These are phyloP conservation scores for Termitomyces sp. DNA, from an alignment of 768 basidiomycete species.

Conservation along the genomic window DNA sequence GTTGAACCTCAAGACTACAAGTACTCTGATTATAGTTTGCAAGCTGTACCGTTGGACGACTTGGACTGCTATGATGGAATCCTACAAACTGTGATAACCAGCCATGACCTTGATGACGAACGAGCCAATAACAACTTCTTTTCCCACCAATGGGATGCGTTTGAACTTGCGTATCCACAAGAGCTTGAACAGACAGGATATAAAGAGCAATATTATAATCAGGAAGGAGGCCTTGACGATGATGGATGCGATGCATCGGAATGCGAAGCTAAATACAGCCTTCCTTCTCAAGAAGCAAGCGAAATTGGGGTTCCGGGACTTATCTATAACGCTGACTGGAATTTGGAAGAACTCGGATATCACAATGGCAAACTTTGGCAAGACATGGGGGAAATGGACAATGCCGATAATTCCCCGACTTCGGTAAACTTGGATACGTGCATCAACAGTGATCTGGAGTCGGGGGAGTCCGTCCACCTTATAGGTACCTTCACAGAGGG, in stretches of 20 bases:
- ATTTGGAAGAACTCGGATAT: background rate
- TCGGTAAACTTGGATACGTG: background rate
- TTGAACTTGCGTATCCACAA: background rate
- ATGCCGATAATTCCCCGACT: background rate
- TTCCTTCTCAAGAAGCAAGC: background rate
- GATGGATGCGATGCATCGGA: background rate
- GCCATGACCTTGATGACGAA: background rate
- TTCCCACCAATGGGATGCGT: slow-evolving; percentile 1
- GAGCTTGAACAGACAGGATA: background rate
- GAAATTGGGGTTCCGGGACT: background rate
- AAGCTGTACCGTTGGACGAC: background rate
- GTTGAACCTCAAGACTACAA: slow-evolving; percentile 10
- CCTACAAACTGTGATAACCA: background rate
- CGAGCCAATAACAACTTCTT: background rate
- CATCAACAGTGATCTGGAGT: slow-evolving; percentile 4
- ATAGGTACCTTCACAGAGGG: slow-evolving; percentile 43
- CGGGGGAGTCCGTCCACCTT: slow-evolving; percentile 3
- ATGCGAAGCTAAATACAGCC: background rate
- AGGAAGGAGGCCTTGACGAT: background rate
- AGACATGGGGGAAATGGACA: background rate
- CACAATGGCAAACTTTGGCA: background rate
- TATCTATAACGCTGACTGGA: background rate
- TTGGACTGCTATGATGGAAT: background rate
- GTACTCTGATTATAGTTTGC: slow-evolving; percentile 6
- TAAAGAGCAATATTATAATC: background rate